Conservation (phyloP, 2,329 filamentous ascomycete species). For the Cercospora citrullina region DNA sequence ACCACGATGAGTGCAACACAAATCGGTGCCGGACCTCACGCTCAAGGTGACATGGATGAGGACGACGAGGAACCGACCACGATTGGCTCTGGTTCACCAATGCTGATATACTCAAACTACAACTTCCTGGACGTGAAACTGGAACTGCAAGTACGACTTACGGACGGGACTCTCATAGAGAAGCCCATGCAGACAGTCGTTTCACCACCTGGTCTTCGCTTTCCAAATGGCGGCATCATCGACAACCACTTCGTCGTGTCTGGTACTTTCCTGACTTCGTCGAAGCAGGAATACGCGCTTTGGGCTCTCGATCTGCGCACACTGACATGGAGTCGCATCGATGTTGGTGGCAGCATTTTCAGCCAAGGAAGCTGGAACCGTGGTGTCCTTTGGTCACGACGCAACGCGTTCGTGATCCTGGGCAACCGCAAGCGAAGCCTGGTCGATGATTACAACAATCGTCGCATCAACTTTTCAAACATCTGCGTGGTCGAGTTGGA, state of each 20-base stretch:
- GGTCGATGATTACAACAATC: conserved; percentile 97
- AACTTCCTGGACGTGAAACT: conserved; percentile 97
- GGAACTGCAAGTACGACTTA: conserved; percentile 82
- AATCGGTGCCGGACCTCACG: conserved; percentile 60
- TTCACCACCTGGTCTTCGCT: conserved; percentile 87
- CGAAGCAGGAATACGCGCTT: conserved; percentile 95
- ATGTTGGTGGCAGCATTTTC: conserved; percentile 91
- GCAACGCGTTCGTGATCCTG: conserved; percentile 93
- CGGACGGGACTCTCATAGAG: conserved; percentile 81
- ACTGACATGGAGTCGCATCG: conserved; percentile 91
- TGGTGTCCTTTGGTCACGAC: conserved; percentile 86
- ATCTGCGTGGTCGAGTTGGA: conserved; percentile 96
- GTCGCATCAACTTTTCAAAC: conserved; percentile 95
- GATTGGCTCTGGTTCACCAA: conserved; percentile 56
- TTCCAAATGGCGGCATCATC: conserved; percentile 93
- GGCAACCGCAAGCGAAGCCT: conserved; percentile 91
- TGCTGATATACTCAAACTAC: conserved; percentile 99
- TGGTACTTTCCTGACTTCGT: conserved; percentile 94
- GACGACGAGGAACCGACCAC: conserved; percentile 39
- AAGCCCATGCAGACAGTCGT: conserved; percentile 84
- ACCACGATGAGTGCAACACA: conserved; percentile 64
- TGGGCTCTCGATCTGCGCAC: conserved; percentile 91
- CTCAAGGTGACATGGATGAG: conserved; percentile 45
- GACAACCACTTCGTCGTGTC: conserved; percentile 97
- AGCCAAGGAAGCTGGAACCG: conserved; percentile 98